Evolutionary conservation across 805 yeast species (phyloP).

Genomic region (Lipomyces kockii): DNA sequence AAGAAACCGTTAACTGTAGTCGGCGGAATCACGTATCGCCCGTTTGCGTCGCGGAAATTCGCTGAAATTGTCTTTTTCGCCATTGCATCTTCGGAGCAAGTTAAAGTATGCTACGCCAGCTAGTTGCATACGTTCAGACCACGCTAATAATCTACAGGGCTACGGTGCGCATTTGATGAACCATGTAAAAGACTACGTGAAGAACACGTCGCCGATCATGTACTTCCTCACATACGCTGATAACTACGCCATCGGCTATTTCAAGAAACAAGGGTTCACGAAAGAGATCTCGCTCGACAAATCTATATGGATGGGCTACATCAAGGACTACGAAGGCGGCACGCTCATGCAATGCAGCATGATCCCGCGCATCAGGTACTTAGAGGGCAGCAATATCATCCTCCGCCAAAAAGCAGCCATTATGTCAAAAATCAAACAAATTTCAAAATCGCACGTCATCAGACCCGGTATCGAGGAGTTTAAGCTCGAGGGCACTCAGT

Average conservation of each 20-base stretch:
- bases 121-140: not conserved
- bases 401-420: slow-evolving; percentile 91
- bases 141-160: not conserved
- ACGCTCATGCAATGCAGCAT: slow-evolving; percentile 96
- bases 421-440: slow-evolving; percentile 75
- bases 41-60: slow-evolving; percentile 85
- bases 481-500: slow-evolving; percentile 48
- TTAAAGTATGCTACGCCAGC: slow-evolving; percentile 61
- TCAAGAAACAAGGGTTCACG: slow-evolving; percentile 97
- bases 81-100: slow-evolving; percentile 95
- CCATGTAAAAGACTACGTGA: slow-evolving; percentile 93
- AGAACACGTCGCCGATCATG: slow-evolving; percentile 81
- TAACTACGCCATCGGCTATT: slow-evolving; percentile 97
- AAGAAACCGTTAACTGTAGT: slow-evolving; percentile 92
- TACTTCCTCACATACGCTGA: slow-evolving; percentile 96
- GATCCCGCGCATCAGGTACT: slow-evolving; percentile 84
- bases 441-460: slow-evolving; percentile 78
- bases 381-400: slow-evolving; percentile 85
- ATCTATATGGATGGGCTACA: slow-evolving; percentile 95
- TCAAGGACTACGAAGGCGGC: slow-evolving; percentile 98
- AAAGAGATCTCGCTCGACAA: slow-evolving; percentile 89
- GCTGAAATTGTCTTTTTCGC: slow-evolving; percentile 99
- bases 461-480: slow-evolving; percentile 81
- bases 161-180: slow-evolving; percentile 99
- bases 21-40: slow-evolving; percentile 96